These are phyloP conservation scores for Citrus cavaleriei DNA, from an alignment of 345 rosid species.

Conservation along the genomic window DNA sequence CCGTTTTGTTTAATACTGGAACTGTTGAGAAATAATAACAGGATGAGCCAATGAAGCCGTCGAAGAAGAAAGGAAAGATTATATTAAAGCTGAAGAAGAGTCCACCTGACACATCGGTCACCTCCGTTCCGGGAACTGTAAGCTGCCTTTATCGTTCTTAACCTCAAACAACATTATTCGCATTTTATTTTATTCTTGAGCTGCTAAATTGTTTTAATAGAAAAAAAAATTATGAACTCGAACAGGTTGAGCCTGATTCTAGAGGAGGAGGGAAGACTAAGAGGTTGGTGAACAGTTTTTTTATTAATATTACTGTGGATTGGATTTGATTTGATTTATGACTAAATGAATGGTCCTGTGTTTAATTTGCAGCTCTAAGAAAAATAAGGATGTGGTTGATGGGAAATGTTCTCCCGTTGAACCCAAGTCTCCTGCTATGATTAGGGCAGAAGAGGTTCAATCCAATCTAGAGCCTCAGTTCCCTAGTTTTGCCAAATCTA, in stretches of 20 bases:
- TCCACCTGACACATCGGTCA: slow-evolving; percentile 23
- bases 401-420: slow-evolving; percentile 21
- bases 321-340: slow-evolving; percentile 2
- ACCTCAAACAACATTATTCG: neutral
- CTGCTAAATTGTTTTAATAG: neutral
- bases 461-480: slow-evolving; percentile 49
- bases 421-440: slow-evolving; percentile 42
- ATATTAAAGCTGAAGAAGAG: slow-evolving; percentile 29
- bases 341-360: neutral
- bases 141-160: neutral
- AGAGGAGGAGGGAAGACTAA: slow-evolving; percentile 30
- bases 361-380: slow-evolving; percentile 36
- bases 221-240: neutral
- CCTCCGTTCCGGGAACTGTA: slow-evolving; percentile 18
- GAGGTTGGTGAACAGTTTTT: slow-evolving; percentile 35
- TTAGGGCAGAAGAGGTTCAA: slow-evolving; percentile 56
- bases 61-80: slow-evolving; percentile 19
- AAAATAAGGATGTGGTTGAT: slow-evolving; percentile 16
- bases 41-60: slow-evolving; percentile 5
- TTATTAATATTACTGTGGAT: neutral
- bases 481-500: slow-evolving; percentile 56
- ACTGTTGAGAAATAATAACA: neutral
- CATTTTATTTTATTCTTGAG: neutral
- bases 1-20: neutral
- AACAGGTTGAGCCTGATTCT: slow-evolving; percentile 36